These are phyloP conservation scores for Talaromyces sp. DNA, from an alignment of 2,329 filamentous ascomycete species.

Conservation along the genomic window DNA sequence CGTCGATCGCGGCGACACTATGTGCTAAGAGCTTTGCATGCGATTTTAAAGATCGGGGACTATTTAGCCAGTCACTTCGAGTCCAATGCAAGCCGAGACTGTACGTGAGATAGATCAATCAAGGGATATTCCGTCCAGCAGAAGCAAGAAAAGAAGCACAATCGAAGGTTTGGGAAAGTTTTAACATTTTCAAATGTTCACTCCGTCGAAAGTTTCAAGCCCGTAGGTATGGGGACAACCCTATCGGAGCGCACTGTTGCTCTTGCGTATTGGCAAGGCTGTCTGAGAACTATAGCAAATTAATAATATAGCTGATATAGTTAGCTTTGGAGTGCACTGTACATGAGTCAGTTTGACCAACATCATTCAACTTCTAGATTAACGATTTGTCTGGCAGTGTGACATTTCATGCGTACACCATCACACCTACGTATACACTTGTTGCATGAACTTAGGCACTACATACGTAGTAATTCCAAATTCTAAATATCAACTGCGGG, in stretches of 20 bases:
- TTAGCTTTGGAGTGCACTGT: too few relatives aligned
- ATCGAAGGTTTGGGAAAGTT: neutral
- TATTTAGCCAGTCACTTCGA: neutral
- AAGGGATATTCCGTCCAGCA: neutral
- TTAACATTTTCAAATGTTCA: neutral
- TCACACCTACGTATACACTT: neutral
- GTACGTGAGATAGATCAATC: conserved; percentile 7
- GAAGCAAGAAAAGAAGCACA: neutral
- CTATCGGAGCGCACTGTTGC: neutral
- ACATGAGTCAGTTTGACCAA: neutral
- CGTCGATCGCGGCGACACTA: neutral
- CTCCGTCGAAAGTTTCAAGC: neutral
- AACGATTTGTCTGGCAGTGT: neutral
- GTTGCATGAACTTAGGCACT: neutral
- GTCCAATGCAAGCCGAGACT: neutral
- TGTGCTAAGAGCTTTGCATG: neutral
- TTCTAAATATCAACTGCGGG: neutral
- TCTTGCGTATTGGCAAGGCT: neutral
- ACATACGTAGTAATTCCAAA: neutral
- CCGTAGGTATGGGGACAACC: neutral
- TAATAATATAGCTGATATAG: neutral
- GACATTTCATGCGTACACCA: neutral
- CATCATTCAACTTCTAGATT: neutral
- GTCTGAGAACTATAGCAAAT: neutral
- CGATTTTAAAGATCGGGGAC: neutral